phyloP scores from a whole-genome alignment of 2,329 filamentous ascomycete species.

The Dryadomyces quercus-mongolicae region DNA sequence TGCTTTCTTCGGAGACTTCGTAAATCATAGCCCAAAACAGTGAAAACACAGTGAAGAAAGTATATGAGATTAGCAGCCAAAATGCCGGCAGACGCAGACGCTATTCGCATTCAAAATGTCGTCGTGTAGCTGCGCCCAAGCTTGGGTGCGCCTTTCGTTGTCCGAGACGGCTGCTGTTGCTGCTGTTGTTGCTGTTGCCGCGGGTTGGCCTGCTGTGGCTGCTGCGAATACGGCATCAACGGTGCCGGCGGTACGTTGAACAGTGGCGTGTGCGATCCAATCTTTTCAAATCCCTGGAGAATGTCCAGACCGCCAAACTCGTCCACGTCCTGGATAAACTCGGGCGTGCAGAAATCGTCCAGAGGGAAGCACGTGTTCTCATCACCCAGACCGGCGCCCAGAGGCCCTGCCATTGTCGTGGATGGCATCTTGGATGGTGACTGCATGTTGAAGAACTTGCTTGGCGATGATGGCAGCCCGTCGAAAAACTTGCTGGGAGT shows the following conservation, averaged over 20 bases:
- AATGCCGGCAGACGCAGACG: neutral
- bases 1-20: slow-evolving; percentile 13
- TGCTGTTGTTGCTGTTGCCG: slow-evolving; percentile 21
- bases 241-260: slow-evolving; percentile 18
- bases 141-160: slow-evolving; percentile 16
- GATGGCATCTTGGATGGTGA: slow-evolving; percentile 23
- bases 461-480: slow-evolving; percentile 42
- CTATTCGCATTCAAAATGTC: slow-evolving; percentile 16
- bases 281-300: slow-evolving; percentile 64
- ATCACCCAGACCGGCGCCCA: slow-evolving; percentile 19
- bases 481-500: slow-evolving; percentile 48
- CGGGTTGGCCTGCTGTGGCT: neutral
- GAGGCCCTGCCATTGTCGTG: neutral
- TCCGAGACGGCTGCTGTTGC: slow-evolving; percentile 2
- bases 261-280: slow-evolving; percentile 37
- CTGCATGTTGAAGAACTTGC: slow-evolving; percentile 32
- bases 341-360: slow-evolving; percentile 40
- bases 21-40: slow-evolving; percentile 11
- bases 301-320: slow-evolving; percentile 56
- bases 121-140: slow-evolving; percentile 27
- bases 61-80: neutral
- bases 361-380: slow-evolving; percentile 30
- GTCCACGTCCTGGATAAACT: slow-evolving; percentile 46
- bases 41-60: slow-evolving; percentile 2
- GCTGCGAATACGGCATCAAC: slow-evolving; percentile 14